Evolutionary conservation across 148 eudicot species (phyloP).

Genomic region (Bassia scoparia): DNA sequence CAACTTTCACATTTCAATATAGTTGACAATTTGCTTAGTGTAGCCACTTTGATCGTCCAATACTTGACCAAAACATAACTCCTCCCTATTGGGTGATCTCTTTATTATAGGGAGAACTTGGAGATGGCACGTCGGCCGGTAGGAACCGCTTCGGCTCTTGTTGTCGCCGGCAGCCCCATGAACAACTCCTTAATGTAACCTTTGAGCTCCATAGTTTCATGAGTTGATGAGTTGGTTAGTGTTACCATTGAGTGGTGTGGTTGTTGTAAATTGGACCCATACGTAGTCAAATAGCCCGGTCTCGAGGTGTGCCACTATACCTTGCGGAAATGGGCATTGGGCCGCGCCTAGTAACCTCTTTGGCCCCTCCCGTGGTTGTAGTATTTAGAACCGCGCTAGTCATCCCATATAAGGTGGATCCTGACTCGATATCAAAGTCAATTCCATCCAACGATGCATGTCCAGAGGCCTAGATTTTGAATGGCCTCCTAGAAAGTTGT

Average conservation of each 20-base stretch:
- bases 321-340: slow-evolving; percentile 74
- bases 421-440: slow-evolving; percentile 47
- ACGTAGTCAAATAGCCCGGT: slow-evolving; percentile 70
- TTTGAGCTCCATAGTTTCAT: slow-evolving; percentile 64
- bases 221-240: slow-evolving; percentile 39
- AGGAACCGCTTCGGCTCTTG: slow-evolving; percentile 67
- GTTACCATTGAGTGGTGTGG: slow-evolving; percentile 62
- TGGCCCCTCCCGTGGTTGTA: slow-evolving; percentile 17
- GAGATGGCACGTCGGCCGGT: slow-evolving; percentile 43
- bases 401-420: slow-evolving; percentile 35
- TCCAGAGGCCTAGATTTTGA: slow-evolving; percentile 36
- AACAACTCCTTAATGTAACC: slow-evolving; percentile 44
- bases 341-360: slow-evolving; percentile 63
- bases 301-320: slow-evolving; percentile 41
- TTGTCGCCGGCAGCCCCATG: slow-evolving; percentile 73
- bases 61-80: slow-evolving; percentile 84
- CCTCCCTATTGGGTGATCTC: slow-evolving; percentile 67
- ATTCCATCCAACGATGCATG: slow-evolving; percentile 38
- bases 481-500: slow-evolving; percentile 35
- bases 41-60: slow-evolving; percentile 72
- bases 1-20: slow-evolving; percentile 33
- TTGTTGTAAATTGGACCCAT: slow-evolving; percentile 92
- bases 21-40: slow-evolving; percentile 40
- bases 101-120: slow-evolving; percentile 56
- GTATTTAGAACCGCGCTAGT: slow-evolving; percentile 28